Evolutionary conservation across 129 eudicot species (phyloP).

Genomic region (Silybum marianum): DNA sequence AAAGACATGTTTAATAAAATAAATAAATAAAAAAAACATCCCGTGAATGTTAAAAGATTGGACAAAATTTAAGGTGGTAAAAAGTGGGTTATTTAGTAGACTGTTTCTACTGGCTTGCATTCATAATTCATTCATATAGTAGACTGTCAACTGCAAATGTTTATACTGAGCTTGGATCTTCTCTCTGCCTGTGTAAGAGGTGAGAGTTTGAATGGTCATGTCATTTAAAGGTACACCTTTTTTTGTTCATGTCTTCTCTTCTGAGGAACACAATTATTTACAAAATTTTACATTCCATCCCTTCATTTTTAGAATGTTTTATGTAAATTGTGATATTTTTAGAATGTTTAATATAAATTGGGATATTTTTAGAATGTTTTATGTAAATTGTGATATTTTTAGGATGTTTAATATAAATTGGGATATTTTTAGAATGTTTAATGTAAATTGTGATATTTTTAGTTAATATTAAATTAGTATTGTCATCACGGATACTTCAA

Average conservation of each 20-base stretch:
- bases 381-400: background rate
- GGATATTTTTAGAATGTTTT: constrained; percentile 27
- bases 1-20: background rate
- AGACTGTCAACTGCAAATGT: constrained; percentile 46
- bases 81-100: constrained; percentile 29
- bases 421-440: background rate
- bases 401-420: background rate
- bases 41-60: constrained; percentile 30
- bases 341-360: background rate
- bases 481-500: background rate
- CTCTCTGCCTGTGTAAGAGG: constrained; percentile 37
- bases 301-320: constrained; percentile 30
- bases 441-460: background rate
- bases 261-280: constrained; percentile 33
- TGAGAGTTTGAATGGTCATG: constrained; percentile 42
- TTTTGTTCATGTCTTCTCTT: constrained; percentile 36
- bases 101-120: constrained; percentile 25
- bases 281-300: constrained; percentile 13
- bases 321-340: background rate
- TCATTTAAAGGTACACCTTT: constrained; percentile 38
- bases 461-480: background rate
- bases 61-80: constrained; percentile 38
- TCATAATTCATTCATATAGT: constrained; percentile 19
- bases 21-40: background rate
- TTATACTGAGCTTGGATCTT: constrained; percentile 41